Conservation (phyloP, 2,329 filamentous ascomycete genomes). For the Chaetoscypha palmicola region DNA sequence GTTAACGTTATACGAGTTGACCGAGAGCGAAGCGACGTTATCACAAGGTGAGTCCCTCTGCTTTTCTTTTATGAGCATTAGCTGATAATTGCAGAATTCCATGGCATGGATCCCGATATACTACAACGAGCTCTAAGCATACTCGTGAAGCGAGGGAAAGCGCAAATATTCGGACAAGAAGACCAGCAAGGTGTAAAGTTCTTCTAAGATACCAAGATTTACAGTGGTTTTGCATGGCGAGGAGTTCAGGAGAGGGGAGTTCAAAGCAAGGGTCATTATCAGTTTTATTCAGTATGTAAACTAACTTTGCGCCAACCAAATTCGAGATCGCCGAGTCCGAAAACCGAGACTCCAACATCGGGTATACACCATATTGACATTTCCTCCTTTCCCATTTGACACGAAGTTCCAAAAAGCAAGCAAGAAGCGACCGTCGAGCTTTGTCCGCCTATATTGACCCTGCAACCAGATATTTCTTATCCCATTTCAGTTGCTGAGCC, state of each 20-base stretch:
- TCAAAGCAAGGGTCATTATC: background rate
- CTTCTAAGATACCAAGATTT: no score
- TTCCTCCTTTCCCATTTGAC: background rate
- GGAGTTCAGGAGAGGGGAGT: background rate
- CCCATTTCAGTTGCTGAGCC: conserved; percentile 70
- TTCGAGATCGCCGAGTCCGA: background rate
- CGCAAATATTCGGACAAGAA: conserved; percentile 86
- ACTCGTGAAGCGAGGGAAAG: conserved; percentile 83
- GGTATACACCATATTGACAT: conserved; percentile 1
- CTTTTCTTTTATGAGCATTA: no score
- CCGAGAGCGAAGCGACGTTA: conserved; percentile 73
- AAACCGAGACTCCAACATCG: background rate
- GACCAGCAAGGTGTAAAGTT: conserved; percentile 93
- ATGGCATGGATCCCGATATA: conserved; percentile 79
- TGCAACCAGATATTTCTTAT: conserved; percentile 49
- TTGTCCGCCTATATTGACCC: background rate
- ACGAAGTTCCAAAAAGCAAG: background rate
- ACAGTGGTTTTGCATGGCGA: no score
- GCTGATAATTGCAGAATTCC: conserved; percentile 53
- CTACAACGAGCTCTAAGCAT: conserved; percentile 72
- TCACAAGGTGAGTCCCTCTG: conserved; percentile 61
- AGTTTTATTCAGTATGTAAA: conserved; percentile 4
- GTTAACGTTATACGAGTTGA: conserved; percentile 85
- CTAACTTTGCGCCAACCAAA: background rate
- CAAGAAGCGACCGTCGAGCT: background rate